These are phyloP conservation scores for Aspergillus hancockii DNA, from an alignment of 495 filamentous ascomycete genomes.

Conservation along the genomic window DNA sequence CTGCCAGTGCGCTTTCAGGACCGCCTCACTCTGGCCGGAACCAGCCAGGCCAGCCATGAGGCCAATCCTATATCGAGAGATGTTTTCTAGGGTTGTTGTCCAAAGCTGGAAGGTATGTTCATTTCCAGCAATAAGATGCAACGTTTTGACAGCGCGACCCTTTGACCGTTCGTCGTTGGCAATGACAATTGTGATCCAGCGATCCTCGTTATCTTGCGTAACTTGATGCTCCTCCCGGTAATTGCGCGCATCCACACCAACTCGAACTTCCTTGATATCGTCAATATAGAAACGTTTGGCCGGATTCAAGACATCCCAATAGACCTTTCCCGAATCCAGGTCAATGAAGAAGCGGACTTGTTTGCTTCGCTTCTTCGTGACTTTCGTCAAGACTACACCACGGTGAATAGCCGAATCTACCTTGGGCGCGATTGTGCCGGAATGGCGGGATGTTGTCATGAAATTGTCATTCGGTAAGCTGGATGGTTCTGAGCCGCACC, in stretches of 20 bases:
- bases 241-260: conserved; percentile 81
- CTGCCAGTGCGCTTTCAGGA: conserved; percentile 78
- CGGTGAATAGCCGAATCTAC: conserved; percentile 69
- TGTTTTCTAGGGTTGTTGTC: conserved; percentile 76
- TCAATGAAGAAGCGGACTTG: conserved; percentile 76
- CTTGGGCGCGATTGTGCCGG: conserved; percentile 61
- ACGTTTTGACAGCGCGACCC: conserved; percentile 67
- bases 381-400: conserved; percentile 75
- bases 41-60: conserved; percentile 84
- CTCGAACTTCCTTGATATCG: conserved; percentile 86
- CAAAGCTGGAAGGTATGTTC: conserved; percentile 70
- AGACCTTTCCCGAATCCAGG: conserved; percentile 77
- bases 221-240: conserved; percentile 83
- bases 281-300: conserved; percentile 89
- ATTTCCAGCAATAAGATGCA: conserved; percentile 79
- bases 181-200: conserved; percentile 90
- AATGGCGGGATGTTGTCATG: conserved; percentile 33
- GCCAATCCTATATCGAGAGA: conserved; percentile 79
- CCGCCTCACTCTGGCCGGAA: conserved; percentile 71
- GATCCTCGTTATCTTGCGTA: conserved; percentile 57
- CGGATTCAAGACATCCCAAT: conserved; percentile 78
- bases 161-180: conserved; percentile 67
- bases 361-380: conserved; percentile 79
- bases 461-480: conserved; percentile 41
- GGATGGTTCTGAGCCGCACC: conserved; percentile 41